phyloP scores from a whole-genome alignment of 2,329 filamentous ascomycete species.

The Bipolaris bicolor region DNA sequence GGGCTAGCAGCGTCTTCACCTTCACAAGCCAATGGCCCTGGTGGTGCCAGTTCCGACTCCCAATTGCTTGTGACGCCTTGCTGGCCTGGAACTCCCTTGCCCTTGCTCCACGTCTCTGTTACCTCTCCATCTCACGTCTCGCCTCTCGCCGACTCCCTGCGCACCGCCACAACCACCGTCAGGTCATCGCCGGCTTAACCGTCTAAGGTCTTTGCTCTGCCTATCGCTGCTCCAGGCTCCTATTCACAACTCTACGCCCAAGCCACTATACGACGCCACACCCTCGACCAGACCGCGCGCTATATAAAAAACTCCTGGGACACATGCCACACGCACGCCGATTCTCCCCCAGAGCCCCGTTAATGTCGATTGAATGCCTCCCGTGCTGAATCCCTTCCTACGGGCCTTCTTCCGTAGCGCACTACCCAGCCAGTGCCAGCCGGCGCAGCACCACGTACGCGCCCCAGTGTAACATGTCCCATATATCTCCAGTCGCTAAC shows the following conservation, averaged over 20 bases:
- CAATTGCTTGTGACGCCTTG: constrained; percentile 12
- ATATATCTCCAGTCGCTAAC: constrained; percentile 8
- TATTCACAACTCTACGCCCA: constrained; percentile 24
- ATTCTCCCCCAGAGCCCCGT: constrained; percentile 21
- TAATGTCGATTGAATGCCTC: constrained; percentile 79
- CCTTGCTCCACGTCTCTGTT: constrained; percentile 4
- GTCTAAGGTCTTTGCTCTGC: constrained; percentile 22
- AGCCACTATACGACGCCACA: not conserved
- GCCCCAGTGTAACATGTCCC: not conserved
- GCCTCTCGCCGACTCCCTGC: not conserved
- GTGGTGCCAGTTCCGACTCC: constrained; percentile 14
- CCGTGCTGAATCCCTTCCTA: constrained; percentile 92
- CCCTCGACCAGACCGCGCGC: constrained; percentile 28
- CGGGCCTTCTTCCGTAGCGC: constrained; percentile 98
- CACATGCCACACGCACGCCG: constrained; percentile 37
- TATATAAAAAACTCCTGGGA: constrained; percentile 23
- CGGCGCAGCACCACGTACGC: constrained; percentile 81
- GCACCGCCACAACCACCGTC: constrained; percentile 7
- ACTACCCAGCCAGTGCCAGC: constrained; percentile 87
- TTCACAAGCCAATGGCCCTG: constrained; percentile 34
- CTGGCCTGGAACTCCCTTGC: constrained; percentile 4
- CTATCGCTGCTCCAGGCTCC: constrained; percentile 31
- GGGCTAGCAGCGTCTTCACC: constrained; percentile 23
- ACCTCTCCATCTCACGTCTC: not conserved
- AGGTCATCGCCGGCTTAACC: constrained; percentile 1